Evolutionary conservation across 345 rosid species (phyloP), one percentile per base, ranked within the genome.

Genomic region (Psidium friedrichsthalianum): DNA sequence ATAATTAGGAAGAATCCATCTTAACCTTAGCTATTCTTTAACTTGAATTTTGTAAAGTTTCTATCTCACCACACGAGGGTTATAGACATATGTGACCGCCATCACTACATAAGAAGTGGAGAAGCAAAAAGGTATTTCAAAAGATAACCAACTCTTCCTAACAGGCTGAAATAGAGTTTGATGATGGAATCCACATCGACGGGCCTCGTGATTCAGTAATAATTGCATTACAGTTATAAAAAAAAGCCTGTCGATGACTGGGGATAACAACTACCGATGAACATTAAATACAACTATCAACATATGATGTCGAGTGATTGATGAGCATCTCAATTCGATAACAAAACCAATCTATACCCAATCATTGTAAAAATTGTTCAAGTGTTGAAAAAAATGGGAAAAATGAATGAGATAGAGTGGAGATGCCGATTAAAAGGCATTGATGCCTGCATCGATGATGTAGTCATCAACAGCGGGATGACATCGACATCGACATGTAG

Each of bases 171-270:
- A 59, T 27, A 16, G 22, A 64, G 11, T 29, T 7, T 29, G 22
- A 29, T 64, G 0, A 1, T 29, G 24, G 6, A 64, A 29, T 32
- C 1, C 0, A 29, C 16, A 1, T 64, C 21, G 5, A 16, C 0
- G 0, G 1, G 24, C 1, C 16, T 8, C 15, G 24, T 64, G 0
- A 0, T 5, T 11, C 10, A 8, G 0, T 8, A 32, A 64, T 10
- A 0, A 64, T 64, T 15, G 8, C 44, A 29, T 29, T 0, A 64
- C 11, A 4, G 18, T 8, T 16, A 64, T 29, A 27, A 27, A 8
- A 64, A 61, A 13, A 32, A 7, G 22, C 44, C 29, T 7, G 1
- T 8, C 2, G 0, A 64, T 32, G 42, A 1, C 1, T 20, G 0
- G 16, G 22, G 44, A 15, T 29, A 0, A 0, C 15, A 32, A 64